A percentile compares a stretch with the other conserved stretches of the same genome.
phyloP scores from a whole-genome alignment of 768 basidiomycete species.

The Hemileccinum impolitum region DNA sequence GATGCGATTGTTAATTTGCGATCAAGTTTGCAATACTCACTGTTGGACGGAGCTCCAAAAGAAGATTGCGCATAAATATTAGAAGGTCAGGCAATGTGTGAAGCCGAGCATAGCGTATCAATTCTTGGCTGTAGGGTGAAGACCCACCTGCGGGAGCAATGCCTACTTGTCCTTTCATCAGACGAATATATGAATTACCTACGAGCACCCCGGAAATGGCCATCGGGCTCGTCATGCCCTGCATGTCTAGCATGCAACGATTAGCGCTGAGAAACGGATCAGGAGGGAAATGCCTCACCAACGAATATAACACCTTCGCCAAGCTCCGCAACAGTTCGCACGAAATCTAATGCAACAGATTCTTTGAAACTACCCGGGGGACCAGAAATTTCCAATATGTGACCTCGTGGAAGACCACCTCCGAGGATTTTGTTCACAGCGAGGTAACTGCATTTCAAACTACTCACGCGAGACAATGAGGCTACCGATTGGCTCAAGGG shows the following conservation, averaged over 20 bases:
- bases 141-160: conserved; percentile 40
- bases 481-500: conserved; percentile 59
- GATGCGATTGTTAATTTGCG: conserved; percentile 10
- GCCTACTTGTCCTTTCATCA: conserved; percentile 8
- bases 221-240: conserved; percentile 43
- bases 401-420: conserved; percentile 60
- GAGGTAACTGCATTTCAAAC: conserved; percentile 31
- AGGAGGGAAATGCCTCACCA: conserved; percentile 41
- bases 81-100: conserved; percentile 53
- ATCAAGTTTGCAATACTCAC: conserved; percentile 35
- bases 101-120: conserved; percentile 30
- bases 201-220: conserved; percentile 31
- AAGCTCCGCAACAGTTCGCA: conserved; percentile 43
- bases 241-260: conserved; percentile 38
- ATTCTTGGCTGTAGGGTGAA: conserved; percentile 26
- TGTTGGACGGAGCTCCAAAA: conserved; percentile 44
- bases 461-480: conserved; percentile 27
- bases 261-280: conserved; percentile 4
- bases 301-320: conserved; percentile 58
- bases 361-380: conserved; percentile 73
- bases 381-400: conserved; percentile 71
- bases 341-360: conserved; percentile 47
- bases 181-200: conserved; percentile 17
- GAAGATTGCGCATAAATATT: conserved; percentile 54
- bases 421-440: conserved; percentile 57